Conservation (phyloP, 163 green algal species). For the Prototheca stagnorum region DNA sequence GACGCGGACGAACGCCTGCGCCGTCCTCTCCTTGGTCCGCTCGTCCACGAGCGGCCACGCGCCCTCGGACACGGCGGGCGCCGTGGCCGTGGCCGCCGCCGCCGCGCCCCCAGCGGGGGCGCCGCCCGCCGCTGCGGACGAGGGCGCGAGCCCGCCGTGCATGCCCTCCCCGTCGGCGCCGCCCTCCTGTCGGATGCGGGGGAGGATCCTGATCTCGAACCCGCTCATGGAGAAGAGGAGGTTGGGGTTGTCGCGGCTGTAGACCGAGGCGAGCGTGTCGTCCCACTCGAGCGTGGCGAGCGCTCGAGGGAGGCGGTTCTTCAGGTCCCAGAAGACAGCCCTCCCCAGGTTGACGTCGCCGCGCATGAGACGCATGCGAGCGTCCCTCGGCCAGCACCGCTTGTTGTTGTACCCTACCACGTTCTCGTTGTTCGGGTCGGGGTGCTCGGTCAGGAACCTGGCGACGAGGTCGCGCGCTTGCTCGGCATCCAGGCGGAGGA, state of each 20-base stretch:
- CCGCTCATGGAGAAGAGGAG: conserved; percentile 96
- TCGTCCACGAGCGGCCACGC: conserved; percentile 98
- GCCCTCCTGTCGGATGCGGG: conserved; percentile 84
- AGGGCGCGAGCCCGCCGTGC: too few relatives aligned
- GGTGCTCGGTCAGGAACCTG: conserved; percentile 97
- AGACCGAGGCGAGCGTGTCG: conserved; percentile 90
- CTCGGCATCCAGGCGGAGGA: conserved; percentile 90
- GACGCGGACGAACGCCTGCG: conserved; percentile 92
- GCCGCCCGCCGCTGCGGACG: background rate
- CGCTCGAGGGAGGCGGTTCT: conserved; percentile 72
- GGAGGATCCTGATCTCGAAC: conserved; percentile 97
- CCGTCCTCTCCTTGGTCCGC: conserved; percentile 95
- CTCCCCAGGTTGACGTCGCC: conserved; percentile 97
- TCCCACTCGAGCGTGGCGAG: conserved; percentile 98
- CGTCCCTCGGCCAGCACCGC: conserved; percentile 95
- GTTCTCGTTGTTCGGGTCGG: conserved; percentile 99
- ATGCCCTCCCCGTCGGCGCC: too few relatives aligned
- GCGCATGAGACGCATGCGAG: conserved; percentile 99
- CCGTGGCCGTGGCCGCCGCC: too few relatives aligned
- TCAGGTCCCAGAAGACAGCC: conserved; percentile 99
- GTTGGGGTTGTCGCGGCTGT: conserved; percentile 97
- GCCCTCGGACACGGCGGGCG: conserved; percentile 63
- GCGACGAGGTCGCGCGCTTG: conserved; percentile 95
- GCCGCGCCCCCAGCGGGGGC: too few relatives aligned
- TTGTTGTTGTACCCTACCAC: conserved; percentile 92